phyloP scores from a whole-genome alignment of 495 filamentous ascomycete genomes.

The Talaromyces adpressus region DNA sequence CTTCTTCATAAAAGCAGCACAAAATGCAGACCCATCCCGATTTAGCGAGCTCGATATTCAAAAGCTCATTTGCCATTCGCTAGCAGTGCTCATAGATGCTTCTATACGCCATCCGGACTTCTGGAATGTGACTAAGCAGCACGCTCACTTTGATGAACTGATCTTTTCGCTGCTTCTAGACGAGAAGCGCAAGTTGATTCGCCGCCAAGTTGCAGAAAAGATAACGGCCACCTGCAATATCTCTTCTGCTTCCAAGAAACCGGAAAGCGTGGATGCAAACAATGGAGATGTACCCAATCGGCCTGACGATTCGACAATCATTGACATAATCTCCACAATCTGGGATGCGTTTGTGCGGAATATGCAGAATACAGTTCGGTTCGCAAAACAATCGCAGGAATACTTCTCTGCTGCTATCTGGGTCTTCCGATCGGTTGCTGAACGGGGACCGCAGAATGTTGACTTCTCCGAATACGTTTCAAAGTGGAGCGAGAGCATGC shows the following conservation, averaged over 20 bases:
- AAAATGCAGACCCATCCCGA: constrained; percentile 7
- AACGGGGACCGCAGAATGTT: constrained; percentile 40
- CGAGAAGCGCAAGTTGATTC: constrained; percentile 23
- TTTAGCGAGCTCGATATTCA: constrained; percentile 14
- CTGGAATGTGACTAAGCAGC: constrained; percentile 50
- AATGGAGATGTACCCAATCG: constrained; percentile 9
- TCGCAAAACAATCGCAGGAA: constrained; percentile 42
- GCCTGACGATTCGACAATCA: constrained; percentile 19
- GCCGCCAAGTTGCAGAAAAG: constrained; percentile 30
- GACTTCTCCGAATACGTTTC: constrained; percentile 43
- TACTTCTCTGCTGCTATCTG: constrained; percentile 46
- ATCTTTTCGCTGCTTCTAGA: constrained; percentile 28
- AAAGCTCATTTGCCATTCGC: constrained; percentile 44
- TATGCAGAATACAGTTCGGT: constrained; percentile 37
- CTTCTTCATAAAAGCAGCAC: constrained; percentile 23
- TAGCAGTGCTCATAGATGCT: constrained; percentile 58
- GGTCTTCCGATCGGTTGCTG: constrained; percentile 49
- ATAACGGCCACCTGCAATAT: constrained; percentile 26
- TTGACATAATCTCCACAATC: constrained; percentile 39
- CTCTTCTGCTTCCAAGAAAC: constrained; percentile 21
- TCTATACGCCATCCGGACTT: constrained; percentile 51
- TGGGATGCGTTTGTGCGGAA: constrained; percentile 46
- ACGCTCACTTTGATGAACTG: constrained; percentile 34
- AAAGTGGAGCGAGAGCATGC: constrained; percentile 47
- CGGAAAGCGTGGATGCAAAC: constrained; percentile 9